phyloP scores from a whole-genome alignment of 495 filamentous ascomycete genomes.

The Penicillium herquei region DNA sequence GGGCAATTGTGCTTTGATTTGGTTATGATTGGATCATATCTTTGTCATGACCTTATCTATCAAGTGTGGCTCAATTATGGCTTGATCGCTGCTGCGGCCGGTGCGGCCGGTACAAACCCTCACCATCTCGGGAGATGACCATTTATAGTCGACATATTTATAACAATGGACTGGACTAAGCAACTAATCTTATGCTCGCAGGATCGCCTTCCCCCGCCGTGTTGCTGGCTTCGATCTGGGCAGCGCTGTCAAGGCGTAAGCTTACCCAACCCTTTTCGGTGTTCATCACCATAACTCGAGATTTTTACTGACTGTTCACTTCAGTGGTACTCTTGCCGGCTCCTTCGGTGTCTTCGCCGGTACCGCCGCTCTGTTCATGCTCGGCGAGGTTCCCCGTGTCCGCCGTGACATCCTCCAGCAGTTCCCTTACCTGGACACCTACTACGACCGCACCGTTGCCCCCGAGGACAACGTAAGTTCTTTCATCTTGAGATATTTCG shows the following conservation, averaged over 20 bases:
- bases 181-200: constrained; percentile 25
- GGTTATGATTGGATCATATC: neutral
- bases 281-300: neutral
- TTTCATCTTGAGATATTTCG: neutral
- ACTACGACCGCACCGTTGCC: constrained; percentile 57
- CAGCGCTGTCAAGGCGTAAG: constrained; percentile 50
- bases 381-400: constrained; percentile 68
- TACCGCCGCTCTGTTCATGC: constrained; percentile 67
- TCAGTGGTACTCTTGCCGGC: constrained; percentile 53
- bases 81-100: neutral
- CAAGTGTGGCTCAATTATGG: neutral
- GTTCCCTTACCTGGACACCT: constrained; percentile 58
- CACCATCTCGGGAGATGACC: neutral
- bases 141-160: too few species aligned
- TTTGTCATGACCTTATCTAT: too few species aligned
- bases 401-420: constrained; percentile 64
- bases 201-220: constrained; percentile 51
- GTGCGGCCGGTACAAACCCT: neutral
- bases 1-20: neutral
- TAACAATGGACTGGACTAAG: neutral
- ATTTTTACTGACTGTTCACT: constrained; percentile 7
- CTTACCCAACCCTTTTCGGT: constrained; percentile 12
- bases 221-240: constrained; percentile 51
- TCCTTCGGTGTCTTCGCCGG: constrained; percentile 61
- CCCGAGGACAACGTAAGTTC: constrained; percentile 63